A percentile compares a stretch with the other conserved stretches of the same genome.
Conservation (phyloP, 169 alveolate species). For the Plasmodium billcollinsi region DNA sequence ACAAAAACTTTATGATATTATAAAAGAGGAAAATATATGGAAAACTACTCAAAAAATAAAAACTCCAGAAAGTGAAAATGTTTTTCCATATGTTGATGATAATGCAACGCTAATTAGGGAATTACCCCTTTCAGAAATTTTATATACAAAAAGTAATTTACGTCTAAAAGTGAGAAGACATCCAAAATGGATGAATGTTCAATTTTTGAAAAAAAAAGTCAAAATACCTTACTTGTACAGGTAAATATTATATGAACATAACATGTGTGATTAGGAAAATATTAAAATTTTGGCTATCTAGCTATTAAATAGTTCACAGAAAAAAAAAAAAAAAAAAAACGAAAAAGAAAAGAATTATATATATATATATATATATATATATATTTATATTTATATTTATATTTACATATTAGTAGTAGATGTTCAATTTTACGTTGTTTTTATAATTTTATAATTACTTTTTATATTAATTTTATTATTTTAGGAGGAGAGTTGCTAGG, state of each 20-base stretch:
- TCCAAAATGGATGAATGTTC: constrained; percentile 84
- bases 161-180: constrained; percentile 82
- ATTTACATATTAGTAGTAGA: too few relatives aligned
- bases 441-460: neutral
- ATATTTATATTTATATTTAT: too few relatives aligned
- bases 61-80: constrained; percentile 79
- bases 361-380: too few relatives aligned
- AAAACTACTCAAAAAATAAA: constrained; percentile 77
- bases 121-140: constrained; percentile 78
- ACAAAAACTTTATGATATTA: constrained; percentile 77
- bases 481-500: constrained; percentile 65
- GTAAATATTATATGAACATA: constrained; percentile 7
- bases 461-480: neutral
- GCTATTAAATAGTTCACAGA: too few relatives aligned
- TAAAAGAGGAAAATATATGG: constrained; percentile 82
- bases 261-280: too few relatives aligned
- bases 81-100: constrained; percentile 87
- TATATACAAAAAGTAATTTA: constrained; percentile 80
- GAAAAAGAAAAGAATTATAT: too few relatives aligned
- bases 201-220: constrained; percentile 47
- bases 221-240: constrained; percentile 76
- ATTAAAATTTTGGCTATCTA: too few relatives aligned
- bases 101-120: constrained; percentile 82
- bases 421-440: neutral
- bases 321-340: too few relatives aligned